These are phyloP conservation scores for Rhizopogon vesiculosus DNA, from an alignment of 768 basidiomycete species.

Conservation along the genomic window DNA sequence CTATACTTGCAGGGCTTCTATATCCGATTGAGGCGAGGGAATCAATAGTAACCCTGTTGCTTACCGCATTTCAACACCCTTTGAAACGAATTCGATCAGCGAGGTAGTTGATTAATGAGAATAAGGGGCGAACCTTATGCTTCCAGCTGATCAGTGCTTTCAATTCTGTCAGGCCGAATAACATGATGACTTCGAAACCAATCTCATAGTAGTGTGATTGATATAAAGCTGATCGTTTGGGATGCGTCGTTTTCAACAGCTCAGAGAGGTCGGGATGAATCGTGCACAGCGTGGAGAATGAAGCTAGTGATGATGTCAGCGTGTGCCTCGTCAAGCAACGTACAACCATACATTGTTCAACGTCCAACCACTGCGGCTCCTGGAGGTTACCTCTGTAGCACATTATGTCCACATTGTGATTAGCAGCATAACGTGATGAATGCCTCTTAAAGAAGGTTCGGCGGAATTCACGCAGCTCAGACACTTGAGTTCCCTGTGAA, in stretches of 20 bases:
- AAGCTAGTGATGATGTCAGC: slow-evolving; percentile 2
- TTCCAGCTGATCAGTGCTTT: slow-evolving; percentile 37
- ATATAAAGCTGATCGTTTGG: neutral
- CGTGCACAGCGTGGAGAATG: slow-evolving; percentile 1
- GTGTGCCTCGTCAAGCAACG: neutral
- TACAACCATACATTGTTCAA: slow-evolving; percentile 1
- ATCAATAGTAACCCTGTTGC: neutral
- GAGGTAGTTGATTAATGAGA: neutral
- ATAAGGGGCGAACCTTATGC: slow-evolving; percentile 23
- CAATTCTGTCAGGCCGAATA: slow-evolving; percentile 35
- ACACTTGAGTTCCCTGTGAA: slow-evolving; percentile 17
- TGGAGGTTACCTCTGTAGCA: slow-evolving; percentile 5
- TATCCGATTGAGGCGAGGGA: neutral
- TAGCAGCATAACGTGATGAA: neutral
- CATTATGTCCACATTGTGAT: neutral
- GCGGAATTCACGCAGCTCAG: slow-evolving; percentile 9
- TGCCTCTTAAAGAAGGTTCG: no score
- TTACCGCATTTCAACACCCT: slow-evolving; percentile 30
- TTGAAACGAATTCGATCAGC: neutral
- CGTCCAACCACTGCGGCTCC: slow-evolving; percentile 5
- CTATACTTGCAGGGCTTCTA: neutral
- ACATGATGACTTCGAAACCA: slow-evolving; percentile 27
- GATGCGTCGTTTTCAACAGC: no score
- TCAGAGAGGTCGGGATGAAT: slow-evolving; percentile 5
- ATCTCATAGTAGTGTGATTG: slow-evolving; percentile 14